A percentile compares a stretch with the other conserved stretches of the same genome.
These are phyloP conservation scores for Penicillium decumbens DNA, from an alignment of 2,329 filamentous ascomycete species.

Conservation along the genomic window DNA sequence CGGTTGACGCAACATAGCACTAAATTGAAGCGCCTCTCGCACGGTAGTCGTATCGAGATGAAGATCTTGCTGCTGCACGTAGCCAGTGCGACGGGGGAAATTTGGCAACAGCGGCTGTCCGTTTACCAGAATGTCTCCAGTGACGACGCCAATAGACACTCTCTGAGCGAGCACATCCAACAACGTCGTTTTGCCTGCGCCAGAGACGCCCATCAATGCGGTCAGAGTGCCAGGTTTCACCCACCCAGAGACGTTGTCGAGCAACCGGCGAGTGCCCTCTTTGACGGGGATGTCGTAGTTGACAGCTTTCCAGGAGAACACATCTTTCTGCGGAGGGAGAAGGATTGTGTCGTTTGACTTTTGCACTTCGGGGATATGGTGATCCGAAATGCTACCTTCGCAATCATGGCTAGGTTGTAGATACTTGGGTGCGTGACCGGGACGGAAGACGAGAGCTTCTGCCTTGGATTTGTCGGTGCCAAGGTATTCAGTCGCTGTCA, in stretches of 20 bases:
- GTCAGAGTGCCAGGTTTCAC: conserved; percentile 53
- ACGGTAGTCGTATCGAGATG: conserved; percentile 79
- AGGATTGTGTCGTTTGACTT: conserved; percentile 12
- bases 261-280: conserved; percentile 18
- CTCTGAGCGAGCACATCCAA: conserved; percentile 55
- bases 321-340: conserved; percentile 14
- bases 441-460: conserved; percentile 68
- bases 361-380: conserved; percentile 11
- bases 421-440: conserved; percentile 41
- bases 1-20: conserved; percentile 77
- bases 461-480: conserved; percentile 66
- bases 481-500: conserved; percentile 40
- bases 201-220: conserved; percentile 57
- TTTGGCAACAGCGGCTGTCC: conserved; percentile 52
- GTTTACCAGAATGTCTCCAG: conserved; percentile 61
- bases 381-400: conserved; percentile 3
- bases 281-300: conserved; percentile 63
- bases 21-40: conserved; percentile 78
- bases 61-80: conserved; percentile 67
- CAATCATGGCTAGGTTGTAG: conserved; percentile 9
- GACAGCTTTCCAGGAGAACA: conserved; percentile 50
- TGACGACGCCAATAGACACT: conserved; percentile 57
- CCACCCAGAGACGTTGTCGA: conserved; percentile 49
- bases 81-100: conserved; percentile 62
- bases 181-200: conserved; percentile 58